Evolutionary conservation across 2,329 filamentous ascomycete genomes (phyloP), one percentile per base, ranked within the genome.

Genomic region (Daldinia sp.): DNA sequence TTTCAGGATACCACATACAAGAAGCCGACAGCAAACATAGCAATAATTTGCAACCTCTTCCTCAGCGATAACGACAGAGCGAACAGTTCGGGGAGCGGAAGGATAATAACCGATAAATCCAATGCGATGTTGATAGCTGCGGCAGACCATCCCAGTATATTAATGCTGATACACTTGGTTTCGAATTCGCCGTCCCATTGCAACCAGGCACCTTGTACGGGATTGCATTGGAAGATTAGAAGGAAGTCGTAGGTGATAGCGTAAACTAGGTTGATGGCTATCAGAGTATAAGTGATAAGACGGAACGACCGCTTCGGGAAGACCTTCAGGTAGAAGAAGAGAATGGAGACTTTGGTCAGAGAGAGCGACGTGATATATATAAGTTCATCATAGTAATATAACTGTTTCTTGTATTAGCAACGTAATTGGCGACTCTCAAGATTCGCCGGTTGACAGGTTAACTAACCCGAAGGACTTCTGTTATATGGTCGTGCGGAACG

Each of bases 401-500:
- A 35, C 73, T 75, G 41, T 30, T 32, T 3, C 13, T 13, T 3
- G 15, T 35, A 35, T 62, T 19, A 56, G 48, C 59, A 55, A 39
- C 41, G 34, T n/a, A 43, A 21, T 4, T 8, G 2, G 27, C 21
- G n/a, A 6, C 21, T 10, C 1, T 29, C 13, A 5, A 5, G 10
- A 29, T 32, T 25, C 8, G 15, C n/a, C n/a, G 7, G 15, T 9
- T n/a, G n/a, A 21, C 3, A 50, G 15, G 21, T 5, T 27, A 61
- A 63, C 71, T 68, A 27, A 73, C 76, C 45, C 77, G 75, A 37
- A 82, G 77, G 59, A 81, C 75, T 2, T 72, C 56, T 0, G 79
- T 81, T 55, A 82, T 77, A 35, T 80, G 69, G n/a, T 80, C 71
- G 30, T 77, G 76, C 1, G 75, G 70, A 3, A 82, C 70, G 29